Evolutionary conservation across 1,139 yeast genomes (phyloP).

Genomic region (Yamadazyma taylorii): DNA sequence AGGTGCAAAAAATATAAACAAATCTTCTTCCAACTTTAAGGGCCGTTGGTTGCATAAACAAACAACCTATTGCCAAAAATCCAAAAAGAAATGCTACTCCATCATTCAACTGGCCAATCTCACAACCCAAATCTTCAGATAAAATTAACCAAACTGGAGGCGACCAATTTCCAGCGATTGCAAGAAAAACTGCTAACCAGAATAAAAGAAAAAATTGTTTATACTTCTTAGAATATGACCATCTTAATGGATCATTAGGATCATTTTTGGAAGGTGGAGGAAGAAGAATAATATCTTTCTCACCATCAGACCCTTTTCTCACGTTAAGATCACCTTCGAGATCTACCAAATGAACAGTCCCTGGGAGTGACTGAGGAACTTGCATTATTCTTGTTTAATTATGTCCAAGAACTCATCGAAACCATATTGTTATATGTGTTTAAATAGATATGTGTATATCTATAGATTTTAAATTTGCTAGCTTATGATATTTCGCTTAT

Average conservation of each 20-base stretch:
- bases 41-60: constrained; percentile 44
- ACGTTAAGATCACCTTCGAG: constrained; percentile 37
- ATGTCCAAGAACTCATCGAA: too few relatives aligned
- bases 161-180: constrained; percentile 40
- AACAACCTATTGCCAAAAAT: constrained; percentile 40
- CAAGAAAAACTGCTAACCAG: constrained; percentile 39
- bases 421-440: too few relatives aligned
- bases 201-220: constrained; percentile 36
- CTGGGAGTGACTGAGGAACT: constrained; percentile 51
- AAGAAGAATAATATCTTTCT: constrained; percentile 28
- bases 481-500: too few relatives aligned
- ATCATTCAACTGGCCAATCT: constrained; percentile 27
- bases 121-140: constrained; percentile 31
- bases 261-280: constrained; percentile 37
- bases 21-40: constrained; percentile 40
- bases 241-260: constrained; percentile 41
- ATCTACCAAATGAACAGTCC: constrained; percentile 61
- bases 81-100: constrained; percentile 35
- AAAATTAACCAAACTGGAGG: constrained; percentile 45
- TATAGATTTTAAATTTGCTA: too few relatives aligned
- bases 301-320: constrained; percentile 22
- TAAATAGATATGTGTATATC: too few relatives aligned
- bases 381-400: not conserved
- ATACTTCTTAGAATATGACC: constrained; percentile 33
- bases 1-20: constrained; percentile 35